Evolutionary conservation across 1,139 yeast species (phyloP).

Genomic region (Diutina pseudorugosa): DNA sequence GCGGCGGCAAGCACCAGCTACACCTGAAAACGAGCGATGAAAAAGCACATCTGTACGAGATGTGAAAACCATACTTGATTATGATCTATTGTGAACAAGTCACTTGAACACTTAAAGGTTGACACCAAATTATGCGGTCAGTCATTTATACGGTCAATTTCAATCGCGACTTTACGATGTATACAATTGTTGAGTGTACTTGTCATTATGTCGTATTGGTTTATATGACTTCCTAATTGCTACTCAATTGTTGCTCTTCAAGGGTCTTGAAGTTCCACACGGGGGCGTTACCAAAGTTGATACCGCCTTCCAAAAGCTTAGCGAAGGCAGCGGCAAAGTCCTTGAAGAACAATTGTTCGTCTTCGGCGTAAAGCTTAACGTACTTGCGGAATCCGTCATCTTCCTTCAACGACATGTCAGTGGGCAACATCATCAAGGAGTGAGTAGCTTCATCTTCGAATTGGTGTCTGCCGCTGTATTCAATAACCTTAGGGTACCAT

Average conservation of each 20-base stretch:
- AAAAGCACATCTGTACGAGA: too few species aligned
- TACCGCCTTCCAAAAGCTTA: conserved; percentile 66
- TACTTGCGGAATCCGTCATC: conserved; percentile 54
- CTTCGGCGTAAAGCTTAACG: conserved; percentile 62
- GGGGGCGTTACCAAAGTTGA: conserved; percentile 38
- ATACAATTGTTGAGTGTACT: neutral
- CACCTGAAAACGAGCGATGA: too few species aligned
- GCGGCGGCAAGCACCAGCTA: neutral
- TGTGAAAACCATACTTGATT: too few species aligned
- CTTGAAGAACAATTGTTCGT: conserved; percentile 54
- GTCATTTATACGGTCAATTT: too few species aligned
- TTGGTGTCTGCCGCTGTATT: conserved; percentile 22
- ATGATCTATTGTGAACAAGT: too few species aligned
- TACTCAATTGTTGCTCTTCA: conserved; percentile 41
- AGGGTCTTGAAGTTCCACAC: conserved; percentile 50
- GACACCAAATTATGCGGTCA: too few species aligned
- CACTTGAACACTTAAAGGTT: too few species aligned
- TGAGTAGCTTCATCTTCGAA: conserved; percentile 64
- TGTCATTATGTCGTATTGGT: neutral
- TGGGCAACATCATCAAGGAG: conserved; percentile 82
- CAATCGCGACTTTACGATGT: too few species aligned
- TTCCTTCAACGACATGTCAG: conserved; percentile 65
- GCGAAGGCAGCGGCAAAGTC: conserved; percentile 64
- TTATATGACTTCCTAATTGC: neutral
- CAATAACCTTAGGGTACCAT: conserved; percentile 49